phyloP scores from a whole-genome alignment of 305 asterid species.

The Fraxinus greggii region DNA sequence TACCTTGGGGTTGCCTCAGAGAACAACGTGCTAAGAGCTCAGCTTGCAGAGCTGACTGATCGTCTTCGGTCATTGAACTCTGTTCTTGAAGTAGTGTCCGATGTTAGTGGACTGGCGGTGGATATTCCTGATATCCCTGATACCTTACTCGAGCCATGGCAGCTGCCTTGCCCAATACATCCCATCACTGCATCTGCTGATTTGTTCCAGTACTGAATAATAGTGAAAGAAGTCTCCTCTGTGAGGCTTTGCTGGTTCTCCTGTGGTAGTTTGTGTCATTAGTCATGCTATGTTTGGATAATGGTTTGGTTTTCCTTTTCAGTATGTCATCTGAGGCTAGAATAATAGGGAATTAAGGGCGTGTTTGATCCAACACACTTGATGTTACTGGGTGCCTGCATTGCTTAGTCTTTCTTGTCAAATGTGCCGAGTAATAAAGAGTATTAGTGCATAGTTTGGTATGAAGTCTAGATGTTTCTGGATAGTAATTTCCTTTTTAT shows the following conservation, averaged over 20 bases:
- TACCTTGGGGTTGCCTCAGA: conserved; percentile 29
- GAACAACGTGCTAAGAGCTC: conserved; percentile 54
- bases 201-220: conserved; percentile 26
- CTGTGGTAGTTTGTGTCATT: neutral
- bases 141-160: conserved; percentile 50
- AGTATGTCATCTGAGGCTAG: neutral
- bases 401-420: neutral
- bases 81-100: conserved; percentile 37
- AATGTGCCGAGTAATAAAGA: neutral
- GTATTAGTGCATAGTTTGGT: neutral
- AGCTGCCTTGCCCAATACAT: conserved; percentile 46
- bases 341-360: neutral
- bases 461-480: neutral
- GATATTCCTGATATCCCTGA: conserved; percentile 53
- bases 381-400: neutral
- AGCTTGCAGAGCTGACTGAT: conserved; percentile 44
- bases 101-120: conserved; percentile 36
- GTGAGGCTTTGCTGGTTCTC: neutral
- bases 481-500: neutral
- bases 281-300: neutral
- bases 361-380: neutral
- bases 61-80: conserved; percentile 42
- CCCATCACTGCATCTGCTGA: conserved; percentile 45
- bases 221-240: neutral
- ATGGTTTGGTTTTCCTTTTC: neutral